Base-by-base conservation (phyloP, 139 green algal species). In the Micromonas commoda region DNA sequence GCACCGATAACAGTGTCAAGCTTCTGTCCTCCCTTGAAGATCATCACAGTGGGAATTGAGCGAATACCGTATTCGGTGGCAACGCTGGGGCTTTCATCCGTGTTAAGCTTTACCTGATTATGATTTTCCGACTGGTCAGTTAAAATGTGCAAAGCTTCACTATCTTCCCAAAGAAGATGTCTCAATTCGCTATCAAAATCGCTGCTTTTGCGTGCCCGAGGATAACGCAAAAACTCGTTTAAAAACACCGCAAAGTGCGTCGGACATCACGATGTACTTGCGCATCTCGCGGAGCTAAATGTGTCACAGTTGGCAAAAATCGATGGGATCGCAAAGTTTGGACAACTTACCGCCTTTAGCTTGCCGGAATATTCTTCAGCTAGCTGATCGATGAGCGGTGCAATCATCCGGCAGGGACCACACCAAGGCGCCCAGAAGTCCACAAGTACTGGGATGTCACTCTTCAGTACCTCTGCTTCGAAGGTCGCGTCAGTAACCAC, bases 1-100 rank as follows among this genome's bases (percentile, higher is more conserved):
- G 95, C 95, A 54, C 95, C 95, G 74, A 99, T 98, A 73, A 99
- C 93, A 2, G 94, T 96, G 67, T 99, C 95, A 87, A 94, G 86
- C 86, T 98, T 98, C 83, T 95, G 81, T 52, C 95, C 93, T 72
- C 88, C 80, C 88, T 98, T 97, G 86, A 97, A 98, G 61, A 98
- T 88, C 92, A 98, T 98, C 21, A 97, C 89, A 53, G 94, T 98
- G 24, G 94, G 94, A 37, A 98, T 98, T 83, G 81, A 92, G 35
- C 95, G 85, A 77, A 99, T 98, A 69, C 93, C 94, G 79, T 96
- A 97, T 82, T 98, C 91, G 19, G 92, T 96, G 26, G 95, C 95
- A 16, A 97, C 85, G 68, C 82, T 81, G 23, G 94, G 95, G 80
- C 83, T 92, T 87, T 98, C 93, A 66, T 99, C 95, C 28, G 95